Evolutionary conservation across 2,329 filamentous ascomycete species (phyloP).

Genomic region (Trichoderma sp.): DNA sequence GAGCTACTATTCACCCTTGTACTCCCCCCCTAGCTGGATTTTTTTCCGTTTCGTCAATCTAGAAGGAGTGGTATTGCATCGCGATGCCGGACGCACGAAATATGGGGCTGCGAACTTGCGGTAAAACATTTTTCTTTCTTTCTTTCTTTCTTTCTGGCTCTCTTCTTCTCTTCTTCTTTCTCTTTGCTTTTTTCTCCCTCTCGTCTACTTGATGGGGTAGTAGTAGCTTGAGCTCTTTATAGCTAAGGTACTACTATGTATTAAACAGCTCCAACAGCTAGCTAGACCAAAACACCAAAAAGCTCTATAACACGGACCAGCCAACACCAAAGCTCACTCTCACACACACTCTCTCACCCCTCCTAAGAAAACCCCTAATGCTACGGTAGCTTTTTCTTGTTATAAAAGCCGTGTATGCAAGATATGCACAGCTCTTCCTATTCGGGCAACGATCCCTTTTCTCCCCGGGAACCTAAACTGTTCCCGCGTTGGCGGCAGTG

Average conservation of each 20-base stretch:
- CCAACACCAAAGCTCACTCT: neutral
- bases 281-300: neutral
- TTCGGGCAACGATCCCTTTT: slow-evolving; percentile 7
- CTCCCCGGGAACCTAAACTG: neutral
- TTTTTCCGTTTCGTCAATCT: neutral
- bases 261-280: too few relatives aligned
- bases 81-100: slow-evolving; percentile 17
- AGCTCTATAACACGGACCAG: neutral
- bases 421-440: slow-evolving; percentile 12
- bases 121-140: neutral
- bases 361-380: neutral
- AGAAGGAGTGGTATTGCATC: neutral
- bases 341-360: neutral
- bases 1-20: neutral
- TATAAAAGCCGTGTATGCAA: neutral
- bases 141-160: neutral
- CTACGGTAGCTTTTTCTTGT: neutral
- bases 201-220: neutral
- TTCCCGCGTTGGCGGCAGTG: neutral
- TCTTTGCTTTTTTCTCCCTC: neutral
- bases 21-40: neutral
- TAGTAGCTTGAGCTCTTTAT: neutral
- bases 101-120: slow-evolving; percentile 8
- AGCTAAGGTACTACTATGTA: too few relatives aligned
- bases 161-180: neutral